Evolutionary conservation across 176 grass and related monocot genomes (phyloP).

Genomic region (Microstegium vimineum): DNA sequence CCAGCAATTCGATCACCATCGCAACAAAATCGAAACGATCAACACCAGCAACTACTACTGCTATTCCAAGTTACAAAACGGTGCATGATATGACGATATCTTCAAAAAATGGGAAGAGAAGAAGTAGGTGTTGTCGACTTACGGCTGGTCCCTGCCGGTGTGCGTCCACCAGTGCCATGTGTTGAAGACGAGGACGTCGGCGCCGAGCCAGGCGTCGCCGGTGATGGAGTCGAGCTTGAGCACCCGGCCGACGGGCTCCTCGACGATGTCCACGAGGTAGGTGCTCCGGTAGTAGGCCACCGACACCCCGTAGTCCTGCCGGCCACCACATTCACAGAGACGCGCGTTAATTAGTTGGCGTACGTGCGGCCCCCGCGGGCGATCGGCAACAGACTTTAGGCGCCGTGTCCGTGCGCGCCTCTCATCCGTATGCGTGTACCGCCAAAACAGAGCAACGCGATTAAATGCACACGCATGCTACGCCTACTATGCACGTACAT

Average conservation of each 20-base stretch:
- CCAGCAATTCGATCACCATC: too few relatives aligned
- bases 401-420: background rate
- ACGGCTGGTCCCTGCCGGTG: slow-evolving; percentile 82
- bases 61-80: too few relatives aligned
- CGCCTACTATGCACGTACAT: background rate
- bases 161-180: slow-evolving; percentile 99
- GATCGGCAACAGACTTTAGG: background rate
- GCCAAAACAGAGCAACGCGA: background rate
- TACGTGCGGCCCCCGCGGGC: background rate
- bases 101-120: too few relatives aligned
- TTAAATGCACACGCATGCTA: background rate
- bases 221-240: slow-evolving; percentile 79
- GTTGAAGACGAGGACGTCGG: slow-evolving; percentile 83
- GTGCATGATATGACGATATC: too few relatives aligned
- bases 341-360: slow-evolving; percentile 18
- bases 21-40: background rate
- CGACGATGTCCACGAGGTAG: slow-evolving; percentile 86
- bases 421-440: background rate
- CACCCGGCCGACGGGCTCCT: slow-evolving; percentile 63
- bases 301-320: slow-evolving; percentile 73
- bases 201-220: slow-evolving; percentile 66
- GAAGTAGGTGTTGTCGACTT: background rate
- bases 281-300: slow-evolving; percentile 75
- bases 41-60: too few relatives aligned
- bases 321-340: too few relatives aligned